Conservation (phyloP, 2,329 filamentous ascomycete species). For the Aspergillus eucalypticola region DNA sequence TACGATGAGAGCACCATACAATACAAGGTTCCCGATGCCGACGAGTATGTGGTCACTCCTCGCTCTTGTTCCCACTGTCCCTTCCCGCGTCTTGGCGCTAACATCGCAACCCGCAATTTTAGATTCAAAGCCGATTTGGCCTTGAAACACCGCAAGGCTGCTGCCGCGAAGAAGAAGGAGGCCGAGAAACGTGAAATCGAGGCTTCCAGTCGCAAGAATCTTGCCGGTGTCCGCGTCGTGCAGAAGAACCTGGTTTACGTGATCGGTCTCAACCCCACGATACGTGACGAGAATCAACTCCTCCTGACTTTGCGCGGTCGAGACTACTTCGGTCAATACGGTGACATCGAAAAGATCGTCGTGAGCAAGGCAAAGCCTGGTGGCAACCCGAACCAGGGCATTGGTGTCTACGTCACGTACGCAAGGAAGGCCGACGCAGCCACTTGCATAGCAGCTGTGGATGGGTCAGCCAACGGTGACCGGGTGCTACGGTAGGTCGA, state of each 20-base stretch:
- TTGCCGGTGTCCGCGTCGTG: slow-evolving; percentile 91
- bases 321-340: slow-evolving; percentile 97
- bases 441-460: slow-evolving; percentile 85
- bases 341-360: slow-evolving; percentile 97
- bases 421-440: slow-evolving; percentile 87
- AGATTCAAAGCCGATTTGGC: slow-evolving; percentile 54
- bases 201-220: slow-evolving; percentile 90
- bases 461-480: slow-evolving; percentile 89
- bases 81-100: slow-evolving; percentile 23
- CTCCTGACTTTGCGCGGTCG: slow-evolving; percentile 85
- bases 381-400: slow-evolving; percentile 70
- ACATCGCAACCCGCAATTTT: slow-evolving; percentile 17
- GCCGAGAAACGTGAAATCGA: slow-evolving; percentile 95
- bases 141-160: slow-evolving; percentile 85
- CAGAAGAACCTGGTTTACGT: slow-evolving; percentile 99
- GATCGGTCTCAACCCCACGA: slow-evolving; percentile 86
- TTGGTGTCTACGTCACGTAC: slow-evolving; percentile 98
- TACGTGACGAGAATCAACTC: slow-evolving; percentile 82
- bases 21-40: slow-evolving; percentile 90
- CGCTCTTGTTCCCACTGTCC: neutral
- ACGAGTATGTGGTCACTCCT: slow-evolving; percentile 72
- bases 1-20: slow-evolving; percentile 98
- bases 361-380: slow-evolving; percentile 92
- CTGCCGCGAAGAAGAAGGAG: slow-evolving; percentile 87
- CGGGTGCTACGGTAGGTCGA: slow-evolving; percentile 74